phyloP scores from a whole-genome alignment of 2,329 filamentous ascomycete species.

The Xylariales sp. region DNA sequence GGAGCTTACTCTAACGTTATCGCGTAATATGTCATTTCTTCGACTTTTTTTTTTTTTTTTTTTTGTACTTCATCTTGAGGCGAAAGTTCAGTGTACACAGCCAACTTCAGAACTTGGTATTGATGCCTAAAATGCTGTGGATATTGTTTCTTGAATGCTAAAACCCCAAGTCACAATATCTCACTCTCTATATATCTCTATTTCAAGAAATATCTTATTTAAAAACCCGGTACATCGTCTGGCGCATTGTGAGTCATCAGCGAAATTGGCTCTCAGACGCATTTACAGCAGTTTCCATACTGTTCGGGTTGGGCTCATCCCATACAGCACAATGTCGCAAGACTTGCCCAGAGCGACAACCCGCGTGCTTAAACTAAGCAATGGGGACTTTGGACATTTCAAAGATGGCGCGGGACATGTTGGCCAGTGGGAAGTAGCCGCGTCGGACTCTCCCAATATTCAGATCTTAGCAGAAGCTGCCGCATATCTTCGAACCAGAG shows the following conservation, averaged over 20 bases:
- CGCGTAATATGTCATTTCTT: too few relatives aligned
- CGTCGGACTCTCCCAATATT: slow-evolving; percentile 15
- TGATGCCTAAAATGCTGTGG: too few relatives aligned
- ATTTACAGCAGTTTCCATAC: slow-evolving; percentile 12
- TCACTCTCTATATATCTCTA: too few relatives aligned
- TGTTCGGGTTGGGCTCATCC: slow-evolving; percentile 20
- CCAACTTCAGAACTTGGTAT: too few relatives aligned
- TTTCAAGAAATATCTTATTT: neutral
- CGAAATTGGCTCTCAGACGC: slow-evolving; percentile 22
- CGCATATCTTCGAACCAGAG: slow-evolving; percentile 55
- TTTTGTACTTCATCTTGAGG: too few relatives aligned
- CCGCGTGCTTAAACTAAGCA: slow-evolving; percentile 17
- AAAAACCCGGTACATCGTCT: neutral
- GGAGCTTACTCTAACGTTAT: slow-evolving; percentile 4
- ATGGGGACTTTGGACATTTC: slow-evolving; percentile 19
- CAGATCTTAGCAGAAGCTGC: slow-evolving; percentile 59
- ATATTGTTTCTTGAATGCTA: too few relatives aligned
- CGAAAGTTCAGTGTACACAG: too few relatives aligned
- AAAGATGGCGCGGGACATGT: slow-evolving; percentile 14
- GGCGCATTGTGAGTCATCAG: slow-evolving; percentile 4
- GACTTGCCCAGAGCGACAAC: slow-evolving; percentile 18
- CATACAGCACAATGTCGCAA: slow-evolving; percentile 25
- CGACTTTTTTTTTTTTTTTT: too few relatives aligned
- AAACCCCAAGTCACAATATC: too few relatives aligned
- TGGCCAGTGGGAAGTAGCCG: slow-evolving; percentile 23